A percentile compares a stretch with the other conserved stretches of the same genome.
Conservation (phyloP, 2,329 filamentous ascomycete genomes). For the Penicillium brasilianum region DNA sequence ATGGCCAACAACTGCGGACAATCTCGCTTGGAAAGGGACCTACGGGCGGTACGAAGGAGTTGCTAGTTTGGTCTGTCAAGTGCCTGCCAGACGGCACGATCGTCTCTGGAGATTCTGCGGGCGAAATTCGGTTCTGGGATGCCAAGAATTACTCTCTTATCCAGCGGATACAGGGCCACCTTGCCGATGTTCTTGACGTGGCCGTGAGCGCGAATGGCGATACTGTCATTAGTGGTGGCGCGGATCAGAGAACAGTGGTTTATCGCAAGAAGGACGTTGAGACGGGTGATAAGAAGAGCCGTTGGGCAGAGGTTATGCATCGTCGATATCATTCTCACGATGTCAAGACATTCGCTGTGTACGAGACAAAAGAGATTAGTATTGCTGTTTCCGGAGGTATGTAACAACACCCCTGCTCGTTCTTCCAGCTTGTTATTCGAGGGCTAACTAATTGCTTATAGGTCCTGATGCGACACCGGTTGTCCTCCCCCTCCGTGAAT, state of each 20-base stretch:
- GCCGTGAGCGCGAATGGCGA: constrained; percentile 79
- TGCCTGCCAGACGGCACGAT: constrained; percentile 86
- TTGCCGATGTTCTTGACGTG: constrained; percentile 89
- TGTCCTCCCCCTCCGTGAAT: constrained; percentile 78
- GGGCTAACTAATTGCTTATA: constrained; percentile 49
- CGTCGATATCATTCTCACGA: constrained; percentile 89
- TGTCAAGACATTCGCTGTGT: constrained; percentile 91
- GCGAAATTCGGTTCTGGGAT: constrained; percentile 92
- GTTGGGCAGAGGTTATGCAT: constrained; percentile 87
- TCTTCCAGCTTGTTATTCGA: constrained; percentile 2
- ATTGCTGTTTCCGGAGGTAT: constrained; percentile 89
- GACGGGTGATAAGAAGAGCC: constrained; percentile 60
- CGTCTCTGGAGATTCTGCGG: constrained; percentile 91
- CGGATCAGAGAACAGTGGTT: constrained; percentile 84
- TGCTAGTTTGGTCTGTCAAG: constrained; percentile 92
- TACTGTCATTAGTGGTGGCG: constrained; percentile 85
- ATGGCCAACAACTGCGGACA: constrained; percentile 73
- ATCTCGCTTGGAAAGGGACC: constrained; percentile 86
- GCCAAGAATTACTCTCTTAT: constrained; percentile 87
- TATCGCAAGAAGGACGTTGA: constrained; percentile 67
- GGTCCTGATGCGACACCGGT: constrained; percentile 85
- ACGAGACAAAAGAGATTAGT: constrained; percentile 81
- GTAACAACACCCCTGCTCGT: constrained; percentile 27
- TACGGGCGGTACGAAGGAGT: constrained; percentile 76
- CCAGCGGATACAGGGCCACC: constrained; percentile 84